These are phyloP conservation scores for Citrus cavaleriei DNA, from an alignment of 345 rosid species.

Conservation along the genomic window DNA sequence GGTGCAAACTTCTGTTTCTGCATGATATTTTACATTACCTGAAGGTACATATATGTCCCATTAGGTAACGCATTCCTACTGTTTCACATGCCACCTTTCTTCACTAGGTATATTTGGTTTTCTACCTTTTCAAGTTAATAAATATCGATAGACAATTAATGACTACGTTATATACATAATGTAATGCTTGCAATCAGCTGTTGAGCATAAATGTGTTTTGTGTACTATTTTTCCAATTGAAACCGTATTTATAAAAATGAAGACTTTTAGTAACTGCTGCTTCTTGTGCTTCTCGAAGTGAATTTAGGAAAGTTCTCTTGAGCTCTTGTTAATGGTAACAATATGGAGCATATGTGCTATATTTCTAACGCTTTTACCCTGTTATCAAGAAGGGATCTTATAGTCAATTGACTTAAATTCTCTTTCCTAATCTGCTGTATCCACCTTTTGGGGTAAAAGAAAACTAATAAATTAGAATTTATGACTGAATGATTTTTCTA, in stretches of 20 bases:
- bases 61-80: neutral
- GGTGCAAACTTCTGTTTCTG: neutral
- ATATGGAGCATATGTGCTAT: neutral
- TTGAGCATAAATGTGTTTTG: neutral
- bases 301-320: neutral
- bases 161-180: neutral
- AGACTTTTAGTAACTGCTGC: neutral
- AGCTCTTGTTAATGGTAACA: neutral
- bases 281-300: neutral
- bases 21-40: neutral
- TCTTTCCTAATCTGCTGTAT: neutral
- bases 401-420: neutral
- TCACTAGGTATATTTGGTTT: neutral
- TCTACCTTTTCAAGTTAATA: neutral
- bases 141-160: neutral
- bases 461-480: neutral
- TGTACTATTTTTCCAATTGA: neutral
- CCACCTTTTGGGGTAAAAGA: neutral
- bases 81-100: neutral
- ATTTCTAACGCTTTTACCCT: neutral
- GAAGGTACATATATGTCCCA: neutral
- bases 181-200: neutral
- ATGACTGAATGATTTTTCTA: slow-evolving; percentile 2
- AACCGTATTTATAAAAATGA: neutral
- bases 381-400: neutral